Evolutionary conservation across 345 rosid species (phyloP).

Genomic region (Populus alba): DNA sequence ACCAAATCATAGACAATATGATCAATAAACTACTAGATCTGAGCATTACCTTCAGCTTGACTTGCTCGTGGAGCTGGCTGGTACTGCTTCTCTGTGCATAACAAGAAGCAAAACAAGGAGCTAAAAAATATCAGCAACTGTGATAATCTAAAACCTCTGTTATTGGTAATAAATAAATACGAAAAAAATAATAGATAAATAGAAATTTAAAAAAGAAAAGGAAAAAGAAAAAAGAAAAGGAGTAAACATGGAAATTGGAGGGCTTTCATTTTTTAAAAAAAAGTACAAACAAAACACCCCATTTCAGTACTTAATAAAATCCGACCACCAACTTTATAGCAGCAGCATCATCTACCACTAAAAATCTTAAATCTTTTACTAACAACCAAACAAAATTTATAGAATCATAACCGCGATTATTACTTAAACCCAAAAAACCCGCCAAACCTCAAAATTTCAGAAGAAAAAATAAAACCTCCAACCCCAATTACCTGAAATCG

Average conservation of each 20-base stretch:
- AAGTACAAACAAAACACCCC: background rate
- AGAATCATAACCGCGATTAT: background rate
- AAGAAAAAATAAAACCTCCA: background rate
- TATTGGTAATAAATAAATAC: background rate
- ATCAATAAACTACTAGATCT: background rate
- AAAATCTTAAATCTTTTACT: background rate
- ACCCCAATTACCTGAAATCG: slow-evolving; percentile 43
- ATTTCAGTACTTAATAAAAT: background rate
- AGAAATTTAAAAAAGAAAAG: background rate
- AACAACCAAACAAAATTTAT: background rate
- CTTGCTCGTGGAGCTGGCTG: slow-evolving; percentile 32
- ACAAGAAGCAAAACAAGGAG: background rate
- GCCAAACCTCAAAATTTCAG: background rate
- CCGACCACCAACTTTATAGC: slow-evolving; percentile 5
- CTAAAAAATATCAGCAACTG: background rate
- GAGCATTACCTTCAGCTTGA: slow-evolving; percentile 46
- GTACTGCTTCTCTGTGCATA: slow-evolving; percentile 44
- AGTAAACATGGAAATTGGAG: background rate
- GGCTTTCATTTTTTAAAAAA: background rate
- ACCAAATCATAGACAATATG: background rate
- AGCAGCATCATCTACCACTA: background rate
- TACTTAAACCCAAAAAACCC: background rate
- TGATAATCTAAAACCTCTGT: background rate
- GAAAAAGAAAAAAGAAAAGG: background rate
- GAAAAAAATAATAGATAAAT: background rate